These are phyloP conservation scores for Podospora appendiculata DNA, from an alignment of 495 filamentous ascomycete genomes.

Conservation along the genomic window DNA sequence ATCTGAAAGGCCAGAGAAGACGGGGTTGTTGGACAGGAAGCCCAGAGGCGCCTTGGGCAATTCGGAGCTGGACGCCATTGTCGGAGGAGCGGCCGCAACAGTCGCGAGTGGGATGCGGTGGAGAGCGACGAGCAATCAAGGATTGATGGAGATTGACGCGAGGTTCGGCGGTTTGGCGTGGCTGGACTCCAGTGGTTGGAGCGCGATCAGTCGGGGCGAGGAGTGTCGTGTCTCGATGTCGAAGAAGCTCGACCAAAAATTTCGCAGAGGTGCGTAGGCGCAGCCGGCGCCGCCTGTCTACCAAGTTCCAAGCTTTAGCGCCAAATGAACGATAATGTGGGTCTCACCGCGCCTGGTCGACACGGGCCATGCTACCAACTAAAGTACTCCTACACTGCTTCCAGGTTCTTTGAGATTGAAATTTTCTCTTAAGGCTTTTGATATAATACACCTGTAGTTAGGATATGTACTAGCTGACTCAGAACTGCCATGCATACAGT, in stretches of 20 bases:
- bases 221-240: conserved; percentile 1
- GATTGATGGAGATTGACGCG: not conserved
- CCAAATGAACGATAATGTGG: no score
- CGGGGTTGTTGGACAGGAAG: conserved; percentile 64
- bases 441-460: no score
- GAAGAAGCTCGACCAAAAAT: conserved; percentile 24
- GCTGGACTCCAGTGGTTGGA: not conserved
- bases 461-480: no score
- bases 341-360: no score
- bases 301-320: not conserved
- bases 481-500: no score
- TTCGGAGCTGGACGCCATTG: conserved; percentile 38
- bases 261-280: conserved; percentile 11
- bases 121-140: not conserved
- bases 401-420: no score
- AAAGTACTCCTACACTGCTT: no score
- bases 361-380: no score
- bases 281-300: not conserved
- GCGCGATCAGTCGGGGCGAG: conserved; percentile 1
- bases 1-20: conserved; percentile 61
- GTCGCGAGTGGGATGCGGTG: conserved; percentile 8
- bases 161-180: not conserved
- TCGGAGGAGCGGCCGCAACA: conserved; percentile 14
- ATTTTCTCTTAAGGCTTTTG: no score
- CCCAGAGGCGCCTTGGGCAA: conserved; percentile 41